Conservation (phyloP, 2,329 filamentous ascomycete genomes). For the Fusarium sp. region DNA sequence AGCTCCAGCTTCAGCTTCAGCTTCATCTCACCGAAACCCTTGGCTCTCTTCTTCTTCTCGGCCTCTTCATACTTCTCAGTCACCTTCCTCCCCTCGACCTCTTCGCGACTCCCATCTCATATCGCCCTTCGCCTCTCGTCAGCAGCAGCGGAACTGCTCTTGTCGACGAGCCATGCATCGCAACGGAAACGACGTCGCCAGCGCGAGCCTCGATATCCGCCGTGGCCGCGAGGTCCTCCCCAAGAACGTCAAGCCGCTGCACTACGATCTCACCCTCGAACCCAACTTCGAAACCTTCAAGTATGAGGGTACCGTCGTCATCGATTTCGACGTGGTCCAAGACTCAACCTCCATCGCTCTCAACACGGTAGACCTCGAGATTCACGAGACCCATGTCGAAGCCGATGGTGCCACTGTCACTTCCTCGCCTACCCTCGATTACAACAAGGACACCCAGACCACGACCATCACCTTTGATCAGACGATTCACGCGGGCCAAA, state of each 20-base stretch:
- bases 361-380: constrained; percentile 87
- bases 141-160: constrained; percentile 42
- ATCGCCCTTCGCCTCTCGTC: constrained; percentile 21
- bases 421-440: constrained; percentile 61
- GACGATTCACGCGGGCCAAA: constrained; percentile 75
- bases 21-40: constrained; percentile 30
- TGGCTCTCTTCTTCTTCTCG: neutral
- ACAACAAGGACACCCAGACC: constrained; percentile 82
- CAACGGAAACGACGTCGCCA: constrained; percentile 39
- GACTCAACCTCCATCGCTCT: constrained; percentile 86
- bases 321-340: constrained; percentile 87
- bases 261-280: constrained; percentile 93
- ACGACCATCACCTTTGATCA: constrained; percentile 83
- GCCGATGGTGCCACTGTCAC: constrained; percentile 58
- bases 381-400: constrained; percentile 68
- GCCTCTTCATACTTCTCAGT: constrained; percentile 6
- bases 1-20: constrained; percentile 31
- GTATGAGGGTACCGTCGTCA: constrained; percentile 83
- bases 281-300: constrained; percentile 88
- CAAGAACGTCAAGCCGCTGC: constrained; percentile 87
- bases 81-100: constrained; percentile 2
- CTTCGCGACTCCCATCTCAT: constrained; percentile 6
- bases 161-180: constrained; percentile 46
- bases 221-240: constrained; percentile 81
- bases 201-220: constrained; percentile 39